phyloP scores from a whole-genome alignment of 176 grass and related monocot genomes.

The Oryza meridionalis region DNA sequence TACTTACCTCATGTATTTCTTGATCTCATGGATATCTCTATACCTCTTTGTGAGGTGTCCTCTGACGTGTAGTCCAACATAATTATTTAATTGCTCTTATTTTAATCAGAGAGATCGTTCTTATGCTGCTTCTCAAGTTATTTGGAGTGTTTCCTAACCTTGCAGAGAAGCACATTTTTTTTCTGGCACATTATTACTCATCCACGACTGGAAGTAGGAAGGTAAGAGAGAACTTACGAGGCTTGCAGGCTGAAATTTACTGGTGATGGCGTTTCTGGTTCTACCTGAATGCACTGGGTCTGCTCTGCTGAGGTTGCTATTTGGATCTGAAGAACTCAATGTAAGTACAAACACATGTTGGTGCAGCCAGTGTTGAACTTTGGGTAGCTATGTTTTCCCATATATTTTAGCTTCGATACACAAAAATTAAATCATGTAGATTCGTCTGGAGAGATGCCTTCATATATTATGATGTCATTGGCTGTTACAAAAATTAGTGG shows the following conservation, averaged over 20 bases:
- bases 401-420: neutral
- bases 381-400: neutral
- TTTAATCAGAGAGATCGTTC: neutral
- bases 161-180: neutral
- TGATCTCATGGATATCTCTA: slow-evolving; percentile 18
- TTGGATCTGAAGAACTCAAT: neutral
- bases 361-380: neutral
- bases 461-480: neutral
- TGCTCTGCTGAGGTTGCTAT: neutral
- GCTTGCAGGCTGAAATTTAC: neutral
- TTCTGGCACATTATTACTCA: neutral
- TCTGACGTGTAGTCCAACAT: neutral
- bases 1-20: neutral
- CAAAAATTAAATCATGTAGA: neutral
- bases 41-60: neutral
- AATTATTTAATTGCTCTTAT: neutral
- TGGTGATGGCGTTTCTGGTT: neutral
- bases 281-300: neutral
- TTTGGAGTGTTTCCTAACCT: neutral
- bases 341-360: neutral
- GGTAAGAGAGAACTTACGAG: neutral
- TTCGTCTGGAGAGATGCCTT: neutral
- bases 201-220: slow-evolving; percentile 7
- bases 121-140: slow-evolving; percentile 18
- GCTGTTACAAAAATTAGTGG: neutral